phyloP scores from a whole-genome alignment of 2,329 filamentous ascomycete species.

The Fusarium odoratissimum region DNA sequence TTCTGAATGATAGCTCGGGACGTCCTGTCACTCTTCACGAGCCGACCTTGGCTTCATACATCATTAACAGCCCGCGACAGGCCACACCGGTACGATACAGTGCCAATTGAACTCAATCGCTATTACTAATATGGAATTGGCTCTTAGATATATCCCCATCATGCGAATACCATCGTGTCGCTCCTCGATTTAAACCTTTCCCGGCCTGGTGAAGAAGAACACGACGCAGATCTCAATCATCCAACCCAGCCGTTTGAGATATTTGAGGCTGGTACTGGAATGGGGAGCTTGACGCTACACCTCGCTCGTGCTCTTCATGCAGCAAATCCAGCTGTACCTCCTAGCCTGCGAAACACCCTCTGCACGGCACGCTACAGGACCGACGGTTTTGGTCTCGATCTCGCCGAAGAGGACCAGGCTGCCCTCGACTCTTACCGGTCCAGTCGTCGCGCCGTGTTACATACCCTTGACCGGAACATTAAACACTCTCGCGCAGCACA shows the following conservation, averaged over 20 bases:
- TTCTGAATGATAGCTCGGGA: conserved; percentile 64
- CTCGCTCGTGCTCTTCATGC: conserved; percentile 81
- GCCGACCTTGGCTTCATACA: conserved; percentile 79
- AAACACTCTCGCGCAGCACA: conserved; percentile 73
- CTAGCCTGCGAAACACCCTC: conserved; percentile 52
- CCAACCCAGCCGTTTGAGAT: conserved; percentile 70
- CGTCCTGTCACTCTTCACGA: conserved; percentile 67
- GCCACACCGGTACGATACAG: conserved; percentile 71
- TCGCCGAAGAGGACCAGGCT: conserved; percentile 45
- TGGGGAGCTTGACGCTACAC: conserved; percentile 81
- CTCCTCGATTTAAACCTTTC: conserved; percentile 78
- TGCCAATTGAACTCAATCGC: not conserved
- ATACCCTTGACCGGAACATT: conserved; percentile 75
- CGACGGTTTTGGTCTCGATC: conserved; percentile 39
- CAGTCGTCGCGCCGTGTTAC: conserved; percentile 75
- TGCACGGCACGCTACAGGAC: conserved; percentile 42
- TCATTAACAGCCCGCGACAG: conserved; percentile 71
- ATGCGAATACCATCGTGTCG: conserved; percentile 80
- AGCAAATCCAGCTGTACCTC: conserved; percentile 68
- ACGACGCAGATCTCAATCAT: conserved; percentile 45
- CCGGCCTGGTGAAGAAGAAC: conserved; percentile 50
- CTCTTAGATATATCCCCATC: conserved; percentile 70
- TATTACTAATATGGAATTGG: not conserved
- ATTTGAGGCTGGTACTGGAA: conserved; percentile 87
- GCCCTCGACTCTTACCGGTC: conserved; percentile 58